Percentiles rank a stretch among this genome's conserved stretches.
phyloP scores from a whole-genome alignment of 306 rosid species.

The Prunus mira region DNA sequence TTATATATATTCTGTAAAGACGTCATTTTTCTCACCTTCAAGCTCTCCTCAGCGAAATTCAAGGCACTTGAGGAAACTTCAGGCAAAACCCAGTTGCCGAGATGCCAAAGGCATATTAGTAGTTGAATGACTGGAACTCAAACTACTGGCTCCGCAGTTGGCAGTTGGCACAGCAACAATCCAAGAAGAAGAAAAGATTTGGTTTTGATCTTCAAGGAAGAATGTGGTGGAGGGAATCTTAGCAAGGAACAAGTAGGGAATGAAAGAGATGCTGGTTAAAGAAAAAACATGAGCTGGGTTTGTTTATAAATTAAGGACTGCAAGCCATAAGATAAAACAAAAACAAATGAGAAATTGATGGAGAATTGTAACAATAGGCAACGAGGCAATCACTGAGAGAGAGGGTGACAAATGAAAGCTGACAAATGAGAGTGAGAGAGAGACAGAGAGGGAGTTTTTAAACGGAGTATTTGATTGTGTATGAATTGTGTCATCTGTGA shows the following conservation, averaged over 20 bases:
- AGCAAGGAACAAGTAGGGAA: conserved; percentile 23
- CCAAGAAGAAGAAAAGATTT: not conserved
- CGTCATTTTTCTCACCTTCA: conserved; percentile 10
- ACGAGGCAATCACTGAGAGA: conserved; percentile 24
- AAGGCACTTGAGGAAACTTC: not conserved
- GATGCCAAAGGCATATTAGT: not conserved
- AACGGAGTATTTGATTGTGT: conserved; percentile 20
- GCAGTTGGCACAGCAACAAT: conserved; percentile 4
- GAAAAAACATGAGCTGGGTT: conserved; percentile 31
- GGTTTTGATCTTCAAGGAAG: not conserved
- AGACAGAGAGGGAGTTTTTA: not conserved
- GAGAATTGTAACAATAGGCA: conserved; percentile 41
- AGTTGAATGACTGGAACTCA: conserved; percentile 21
- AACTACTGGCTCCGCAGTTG: not conserved
- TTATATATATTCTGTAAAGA: not conserved
- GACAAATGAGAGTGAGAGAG: conserved; percentile 31
- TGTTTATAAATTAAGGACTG: conserved; percentile 21
- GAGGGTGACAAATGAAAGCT: conserved; percentile 33
- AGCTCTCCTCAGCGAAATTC: not conserved
- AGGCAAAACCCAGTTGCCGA: conserved; percentile 8
- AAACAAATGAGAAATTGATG: conserved; percentile 2
- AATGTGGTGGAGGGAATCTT: conserved; percentile 21
- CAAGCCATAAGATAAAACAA: conserved; percentile 20
- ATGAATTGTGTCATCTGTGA: not conserved
- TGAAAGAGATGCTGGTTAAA: conserved; percentile 32